Evolutionary conservation across 2,329 filamentous ascomycete species (phyloP).

Genomic region (Nannizziopsis arthrosporioides): DNA sequence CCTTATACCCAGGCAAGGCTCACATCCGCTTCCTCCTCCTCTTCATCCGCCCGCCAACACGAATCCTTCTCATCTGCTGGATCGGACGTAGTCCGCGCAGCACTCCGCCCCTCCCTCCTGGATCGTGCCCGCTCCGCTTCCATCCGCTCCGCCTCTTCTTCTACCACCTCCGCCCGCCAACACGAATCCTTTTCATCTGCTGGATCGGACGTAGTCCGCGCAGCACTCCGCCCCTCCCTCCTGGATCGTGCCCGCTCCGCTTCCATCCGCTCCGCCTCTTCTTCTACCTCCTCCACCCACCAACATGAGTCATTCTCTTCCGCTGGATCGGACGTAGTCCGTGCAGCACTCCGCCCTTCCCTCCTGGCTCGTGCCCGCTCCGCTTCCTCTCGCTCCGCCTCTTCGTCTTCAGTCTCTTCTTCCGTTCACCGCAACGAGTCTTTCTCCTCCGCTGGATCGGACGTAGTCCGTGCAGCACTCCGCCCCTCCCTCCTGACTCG

Average conservation of each 20-base stretch:
- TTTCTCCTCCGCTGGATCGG: slow-evolving; percentile 2
- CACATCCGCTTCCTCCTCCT: not conserved
- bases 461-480: not conserved
- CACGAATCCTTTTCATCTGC: not conserved
- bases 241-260: not conserved
- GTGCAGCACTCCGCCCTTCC: not conserved
- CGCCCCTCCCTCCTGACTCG: not conserved
- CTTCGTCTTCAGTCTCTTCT: not conserved
- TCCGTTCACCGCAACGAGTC: slow-evolving; percentile 2
- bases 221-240: not conserved
- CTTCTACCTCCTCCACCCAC: not conserved
- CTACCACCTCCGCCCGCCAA: not conserved
- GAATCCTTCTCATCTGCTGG: not conserved
- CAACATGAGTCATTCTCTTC: not conserved
- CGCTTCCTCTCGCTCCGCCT: not conserved
- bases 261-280: not conserved
- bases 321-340: not conserved
- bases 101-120: not conserved
- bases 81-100: not conserved
- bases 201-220: not conserved
- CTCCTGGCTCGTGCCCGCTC: not conserved
- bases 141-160: not conserved
- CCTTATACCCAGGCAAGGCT: not conserved
- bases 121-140: not conserved
- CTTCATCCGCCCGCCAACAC: not conserved